Evolutionary conservation across 495 filamentous ascomycete species (phyloP).

Genomic region (Venustampulla echinocandica): DNA sequence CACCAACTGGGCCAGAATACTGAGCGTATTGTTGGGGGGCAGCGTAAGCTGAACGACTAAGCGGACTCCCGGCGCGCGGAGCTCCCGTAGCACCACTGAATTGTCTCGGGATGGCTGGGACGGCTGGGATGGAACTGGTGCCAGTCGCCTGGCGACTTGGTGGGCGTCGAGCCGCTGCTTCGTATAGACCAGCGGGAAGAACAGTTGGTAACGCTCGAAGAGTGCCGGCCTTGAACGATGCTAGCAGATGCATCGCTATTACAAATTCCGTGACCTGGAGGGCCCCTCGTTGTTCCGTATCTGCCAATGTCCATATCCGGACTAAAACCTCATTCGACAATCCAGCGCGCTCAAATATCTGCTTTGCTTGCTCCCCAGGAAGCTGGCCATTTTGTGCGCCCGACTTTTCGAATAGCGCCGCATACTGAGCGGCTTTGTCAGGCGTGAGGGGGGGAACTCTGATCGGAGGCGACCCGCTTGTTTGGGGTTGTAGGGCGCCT

Average conservation of each 20-base stretch:
- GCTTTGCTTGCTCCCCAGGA: slow-evolving; percentile 82
- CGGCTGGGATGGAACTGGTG: no score
- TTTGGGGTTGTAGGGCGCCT: slow-evolving; percentile 50
- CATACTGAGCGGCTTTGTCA: slow-evolving; percentile 83
- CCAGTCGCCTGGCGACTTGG: slow-evolving; percentile 39
- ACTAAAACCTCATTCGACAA: slow-evolving; percentile 86
- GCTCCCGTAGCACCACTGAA: slow-evolving; percentile 56
- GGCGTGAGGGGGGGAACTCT: slow-evolving; percentile 84
- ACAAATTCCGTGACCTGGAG: slow-evolving; percentile 91
- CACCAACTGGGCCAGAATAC: slow-evolving; percentile 46
- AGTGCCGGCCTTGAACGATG: slow-evolving; percentile 75
- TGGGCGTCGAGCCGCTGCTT: slow-evolving; percentile 72
- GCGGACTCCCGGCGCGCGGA: slow-evolving; percentile 60
- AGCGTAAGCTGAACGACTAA: slow-evolving; percentile 50
- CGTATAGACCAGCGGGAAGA: slow-evolving; percentile 80
- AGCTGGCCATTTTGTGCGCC: slow-evolving; percentile 70
- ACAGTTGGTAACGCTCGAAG: slow-evolving; percentile 72
- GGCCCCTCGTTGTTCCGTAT: slow-evolving; percentile 83
- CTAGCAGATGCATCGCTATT: slow-evolving; percentile 95
- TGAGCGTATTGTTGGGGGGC: slow-evolving; percentile 41
- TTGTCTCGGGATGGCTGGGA: slow-evolving; percentile 60
- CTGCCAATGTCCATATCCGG: slow-evolving; percentile 88
- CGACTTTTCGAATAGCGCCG: slow-evolving; percentile 78
- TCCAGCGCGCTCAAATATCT: slow-evolving; percentile 87
- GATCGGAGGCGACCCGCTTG: slow-evolving; percentile 59